These are phyloP conservation scores for Leptodontidium sp. DNA, from an alignment of 2,329 filamentous ascomycete genomes.

Conservation along the genomic window DNA sequence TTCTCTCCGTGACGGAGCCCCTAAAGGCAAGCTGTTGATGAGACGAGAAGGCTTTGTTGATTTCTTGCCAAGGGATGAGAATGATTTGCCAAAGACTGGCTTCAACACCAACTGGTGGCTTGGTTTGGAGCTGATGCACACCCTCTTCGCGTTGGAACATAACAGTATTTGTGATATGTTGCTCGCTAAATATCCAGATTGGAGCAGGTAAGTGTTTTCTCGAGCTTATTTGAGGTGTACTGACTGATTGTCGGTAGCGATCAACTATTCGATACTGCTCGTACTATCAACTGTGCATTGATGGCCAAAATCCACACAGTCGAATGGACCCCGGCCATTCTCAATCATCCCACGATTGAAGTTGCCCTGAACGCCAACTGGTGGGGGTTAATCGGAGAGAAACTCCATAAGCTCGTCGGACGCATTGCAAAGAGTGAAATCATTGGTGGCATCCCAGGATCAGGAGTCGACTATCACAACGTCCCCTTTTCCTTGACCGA, in stretches of 20 bases:
- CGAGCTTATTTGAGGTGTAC: not conserved
- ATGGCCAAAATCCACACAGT: conserved; percentile 34
- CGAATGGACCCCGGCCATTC: conserved; percentile 34
- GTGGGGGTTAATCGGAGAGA: conserved; percentile 33
- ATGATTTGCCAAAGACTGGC: conserved; percentile 25
- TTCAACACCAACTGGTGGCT: conserved; percentile 35
- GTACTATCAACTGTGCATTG: conserved; percentile 29
- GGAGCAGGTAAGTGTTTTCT: conserved; percentile 19
- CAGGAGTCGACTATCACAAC: conserved; percentile 24
- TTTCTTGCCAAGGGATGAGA: conserved; percentile 28
- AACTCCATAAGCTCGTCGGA: conserved; percentile 30
- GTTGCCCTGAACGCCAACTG: conserved; percentile 18
- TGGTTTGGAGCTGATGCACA: conserved; percentile 31
- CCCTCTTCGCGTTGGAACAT: conserved; percentile 32
- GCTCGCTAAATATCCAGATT: conserved; percentile 26
- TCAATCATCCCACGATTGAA: conserved; percentile 25
- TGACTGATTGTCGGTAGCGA: conserved; percentile 23
- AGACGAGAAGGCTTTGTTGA: conserved; percentile 26
- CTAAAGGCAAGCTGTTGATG: conserved; percentile 27
- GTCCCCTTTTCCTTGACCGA: conserved; percentile 32
- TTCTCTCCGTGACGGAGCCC: conserved; percentile 19
- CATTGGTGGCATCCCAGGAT: conserved; percentile 32
- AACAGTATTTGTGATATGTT: conserved; percentile 33
- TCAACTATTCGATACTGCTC: conserved; percentile 17
- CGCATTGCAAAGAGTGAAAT: conserved; percentile 31